Conservation (phyloP, 169 alveolate genomes). For the Babesia caballi region DNA sequence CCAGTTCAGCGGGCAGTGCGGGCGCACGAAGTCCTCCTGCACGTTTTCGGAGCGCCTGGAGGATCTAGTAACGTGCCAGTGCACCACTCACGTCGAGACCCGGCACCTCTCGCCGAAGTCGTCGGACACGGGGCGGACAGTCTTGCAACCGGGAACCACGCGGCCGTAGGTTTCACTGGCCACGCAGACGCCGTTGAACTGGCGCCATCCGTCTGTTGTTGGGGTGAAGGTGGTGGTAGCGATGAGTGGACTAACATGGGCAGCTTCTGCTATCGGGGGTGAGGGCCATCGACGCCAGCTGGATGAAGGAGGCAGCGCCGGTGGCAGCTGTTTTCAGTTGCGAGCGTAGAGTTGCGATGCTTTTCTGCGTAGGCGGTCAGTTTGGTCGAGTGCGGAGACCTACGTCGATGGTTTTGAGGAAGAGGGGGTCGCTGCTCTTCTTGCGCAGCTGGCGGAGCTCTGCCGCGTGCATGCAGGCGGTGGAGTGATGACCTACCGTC, state of each 20-base stretch:
- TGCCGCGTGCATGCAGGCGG: neutral
- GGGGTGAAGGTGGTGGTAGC: neutral
- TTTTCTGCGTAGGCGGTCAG: neutral
- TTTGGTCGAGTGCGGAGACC: neutral
- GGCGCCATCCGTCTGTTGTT: slow-evolving; percentile 18
- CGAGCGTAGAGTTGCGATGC: slow-evolving; percentile 6
- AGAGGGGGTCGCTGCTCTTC: slow-evolving; percentile 41
- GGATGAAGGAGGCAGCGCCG: neutral
- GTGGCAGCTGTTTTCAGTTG: neutral
- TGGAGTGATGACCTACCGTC: slow-evolving; percentile 27
- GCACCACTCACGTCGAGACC: slow-evolving; percentile 39
- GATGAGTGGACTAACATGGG: neutral
- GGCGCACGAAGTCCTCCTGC: slow-evolving; percentile 59
- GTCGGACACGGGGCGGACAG: slow-evolving; percentile 20
- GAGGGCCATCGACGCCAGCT: neutral
- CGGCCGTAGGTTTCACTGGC: slow-evolving; percentile 39
- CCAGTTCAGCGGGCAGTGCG: slow-evolving; percentile 77
- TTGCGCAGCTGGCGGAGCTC: slow-evolving; percentile 59
- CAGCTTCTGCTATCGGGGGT: slow-evolving; percentile 4
- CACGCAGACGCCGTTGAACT: slow-evolving; percentile 13
- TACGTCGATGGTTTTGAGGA: slow-evolving; percentile 44
- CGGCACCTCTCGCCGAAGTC: slow-evolving; percentile 40
- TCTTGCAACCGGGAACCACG: slow-evolving; percentile 42
- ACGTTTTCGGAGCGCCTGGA: slow-evolving; percentile 7
- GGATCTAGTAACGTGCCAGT: neutral